Percentiles rank a stretch among this genome's conserved stretches.
These are phyloP conservation scores for Porcisia deanei DNA, from an alignment of 208 protist genomes.

Conservation along the genomic window DNA sequence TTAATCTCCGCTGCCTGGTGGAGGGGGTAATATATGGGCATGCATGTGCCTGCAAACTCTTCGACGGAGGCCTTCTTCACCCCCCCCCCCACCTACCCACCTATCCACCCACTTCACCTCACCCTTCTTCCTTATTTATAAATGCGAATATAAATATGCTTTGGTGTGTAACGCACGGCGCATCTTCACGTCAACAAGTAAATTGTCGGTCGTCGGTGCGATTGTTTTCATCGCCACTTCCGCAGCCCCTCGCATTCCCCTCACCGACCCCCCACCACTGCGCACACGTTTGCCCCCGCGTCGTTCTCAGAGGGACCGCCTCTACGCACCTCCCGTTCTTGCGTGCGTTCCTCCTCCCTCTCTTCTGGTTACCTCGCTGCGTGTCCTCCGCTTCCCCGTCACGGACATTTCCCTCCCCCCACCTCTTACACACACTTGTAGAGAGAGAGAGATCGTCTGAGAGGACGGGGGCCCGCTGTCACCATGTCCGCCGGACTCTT, in stretches of 20 bases:
- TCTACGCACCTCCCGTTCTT: neutral
- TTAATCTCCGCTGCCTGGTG: neutral
- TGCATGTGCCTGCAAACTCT: neutral
- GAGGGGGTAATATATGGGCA: neutral
- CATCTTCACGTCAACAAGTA: neutral
- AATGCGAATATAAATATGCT: no score
- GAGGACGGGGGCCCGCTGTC: neutral
- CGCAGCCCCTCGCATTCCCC: neutral
- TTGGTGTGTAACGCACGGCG: neutral
- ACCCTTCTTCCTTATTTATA: neutral
- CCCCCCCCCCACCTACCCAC: neutral
- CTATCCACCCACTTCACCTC: neutral
- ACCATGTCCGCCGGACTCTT: slow-evolving; percentile 28
- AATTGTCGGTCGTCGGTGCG: neutral
- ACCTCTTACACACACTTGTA: neutral
- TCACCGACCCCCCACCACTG: neutral
- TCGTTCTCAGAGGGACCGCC: neutral
- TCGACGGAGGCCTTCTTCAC: neutral
- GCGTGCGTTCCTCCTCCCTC: neutral
- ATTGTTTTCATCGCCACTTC: neutral
- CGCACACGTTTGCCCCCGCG: neutral
- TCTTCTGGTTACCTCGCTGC: neutral
- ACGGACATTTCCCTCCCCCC: neutral
- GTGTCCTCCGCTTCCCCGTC: no score
- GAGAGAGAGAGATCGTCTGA: neutral